Base-by-base conservation (phyloP, 352 stramenopile genomes). In the Chrysophaeum taylorii region DNA sequence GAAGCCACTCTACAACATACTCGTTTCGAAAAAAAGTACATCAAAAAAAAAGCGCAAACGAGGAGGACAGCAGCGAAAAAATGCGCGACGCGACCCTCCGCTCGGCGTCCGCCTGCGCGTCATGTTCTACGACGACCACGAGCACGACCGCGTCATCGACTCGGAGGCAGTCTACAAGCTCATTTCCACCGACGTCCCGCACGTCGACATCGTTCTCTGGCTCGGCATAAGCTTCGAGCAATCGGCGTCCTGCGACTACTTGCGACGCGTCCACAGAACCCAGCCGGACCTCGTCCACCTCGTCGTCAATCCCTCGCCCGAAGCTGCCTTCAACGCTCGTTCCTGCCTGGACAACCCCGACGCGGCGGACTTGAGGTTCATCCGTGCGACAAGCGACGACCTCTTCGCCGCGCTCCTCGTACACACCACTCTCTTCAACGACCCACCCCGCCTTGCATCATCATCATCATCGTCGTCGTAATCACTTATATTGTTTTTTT, bases 61-160 rank as follows among this genome's bases (percentile, higher is more conserved):
- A n/a, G n/a, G n/a, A n/a, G n/a, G n/a, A n/a, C n/a, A n/a, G n/a
- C n/a, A n/a, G n/a, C n/a, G n/a, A n/a, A n/a, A n/a, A n/a, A n/a
- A n/a, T n/a, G n/a, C 50, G 27, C 18, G 33, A 9, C 5, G 33
- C 25, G 48, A 21, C 18, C 48, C 5, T 18, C 48, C 48, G 48
- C 48, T 60, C 18, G 33, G 31, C 1, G 9, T 29, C 31, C 57
- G 57, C 12, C 27, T 66, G 33, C 57, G 57, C 33, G 57, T 66
- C 14, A 31, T 66, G 33, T 36, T 66, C 57, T 66, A 66, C 57
- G 35, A 35, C 57, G 57, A 66, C 57, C 16, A 45, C 16, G 57
- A 66, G 57, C 57, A 66, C 57, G 33, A 9, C 1, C 16, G 16
- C 9, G 27, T 66, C 31, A 1, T 66, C 31, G 27, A 66, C 36